Base-by-base conservation (phyloP, 2,329 filamentous ascomycete genomes). In the Aspergillus arachidicola region DNA sequence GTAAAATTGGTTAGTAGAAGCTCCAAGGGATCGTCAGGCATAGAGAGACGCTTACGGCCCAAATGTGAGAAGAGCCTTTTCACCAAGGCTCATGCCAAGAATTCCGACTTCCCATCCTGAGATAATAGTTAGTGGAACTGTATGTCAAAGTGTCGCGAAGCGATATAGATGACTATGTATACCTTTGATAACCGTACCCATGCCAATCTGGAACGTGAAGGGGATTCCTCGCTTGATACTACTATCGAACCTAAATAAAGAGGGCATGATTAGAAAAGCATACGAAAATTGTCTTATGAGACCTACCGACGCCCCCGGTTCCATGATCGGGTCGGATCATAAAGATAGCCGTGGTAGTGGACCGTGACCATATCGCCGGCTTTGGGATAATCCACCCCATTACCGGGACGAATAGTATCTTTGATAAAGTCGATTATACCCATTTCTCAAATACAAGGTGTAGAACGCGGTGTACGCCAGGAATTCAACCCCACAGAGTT, bases 281-380 rank as follows among this genome's bases (percentile, higher is more conserved):
- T 4, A 41, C 19, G 6, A 9, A 0, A 7, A 41, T 41, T 7
- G 9, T 19, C 7, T 9, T 16, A 36, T 16, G 23, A 28, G 16
- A 41, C 62, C 41, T 63, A 69, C 67, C 67, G 60, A 48, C 64
- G 62, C 10, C 67, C 67, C 41, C 67, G 56, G 26, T 63, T 63
- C 65, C 65, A 62, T 11, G 65, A 68, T 38, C 67, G 65, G 6
- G 67, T 61, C 43, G 65, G 66, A 48, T 69, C 67, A n/a, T 68
- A 64, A n/a, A 69, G 59, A 38, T 69, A 69, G 14, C 67, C 67
- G 30, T 69, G 67, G 23, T 69, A 69, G 56, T 69, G 67, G 3
- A 69, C 67, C 1, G 67, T 69, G 9, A 69, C 67, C 59, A 59
- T 68, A 41, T 69, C 67, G 6, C 67, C 67, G 2, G 34, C 43